These are phyloP conservation scores for Kwoniella dendrophila DNA, from an alignment of 768 basidiomycete species.

Conservation along the genomic window DNA sequence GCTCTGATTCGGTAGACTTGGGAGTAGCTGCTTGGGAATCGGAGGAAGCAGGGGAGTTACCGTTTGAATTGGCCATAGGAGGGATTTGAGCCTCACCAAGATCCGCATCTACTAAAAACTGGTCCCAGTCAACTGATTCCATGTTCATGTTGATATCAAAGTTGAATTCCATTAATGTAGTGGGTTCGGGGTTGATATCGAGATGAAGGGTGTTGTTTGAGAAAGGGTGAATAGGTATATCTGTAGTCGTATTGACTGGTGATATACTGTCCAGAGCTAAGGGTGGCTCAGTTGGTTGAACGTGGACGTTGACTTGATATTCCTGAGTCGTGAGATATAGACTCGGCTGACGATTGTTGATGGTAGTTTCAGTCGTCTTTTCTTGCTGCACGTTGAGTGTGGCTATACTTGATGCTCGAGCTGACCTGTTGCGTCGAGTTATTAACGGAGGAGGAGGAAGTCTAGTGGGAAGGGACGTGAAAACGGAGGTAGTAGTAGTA, in stretches of 20 bases:
- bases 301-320: constrained; percentile 9
- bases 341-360: constrained; percentile 23
- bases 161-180: constrained; percentile 28
- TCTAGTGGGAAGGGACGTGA: constrained; percentile 22
- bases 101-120: constrained; percentile 33
- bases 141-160: constrained; percentile 31
- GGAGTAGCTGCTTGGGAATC: constrained; percentile 29
- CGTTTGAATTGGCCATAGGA: neutral
- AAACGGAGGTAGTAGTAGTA: constrained; percentile 1
- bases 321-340: constrained; percentile 12
- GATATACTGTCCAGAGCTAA: constrained; percentile 3
- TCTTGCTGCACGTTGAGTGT: constrained; percentile 21
- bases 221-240: neutral
- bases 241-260: constrained; percentile 1
- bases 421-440: constrained; percentile 12
- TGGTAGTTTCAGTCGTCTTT: constrained; percentile 8
- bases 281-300: constrained; percentile 9
- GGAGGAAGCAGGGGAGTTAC: constrained; percentile 14
- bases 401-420: constrained; percentile 16
- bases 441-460: constrained; percentile 22
- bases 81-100: constrained; percentile 15
- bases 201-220: constrained; percentile 8
- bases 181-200: constrained; percentile 16
- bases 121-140: constrained; percentile 34
- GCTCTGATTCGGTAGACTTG: constrained; percentile 43